Evolutionary conservation across 331 rosid species (phyloP), one percentile per base, ranked within the genome.

Genomic region (Spiraea crenata): DNA sequence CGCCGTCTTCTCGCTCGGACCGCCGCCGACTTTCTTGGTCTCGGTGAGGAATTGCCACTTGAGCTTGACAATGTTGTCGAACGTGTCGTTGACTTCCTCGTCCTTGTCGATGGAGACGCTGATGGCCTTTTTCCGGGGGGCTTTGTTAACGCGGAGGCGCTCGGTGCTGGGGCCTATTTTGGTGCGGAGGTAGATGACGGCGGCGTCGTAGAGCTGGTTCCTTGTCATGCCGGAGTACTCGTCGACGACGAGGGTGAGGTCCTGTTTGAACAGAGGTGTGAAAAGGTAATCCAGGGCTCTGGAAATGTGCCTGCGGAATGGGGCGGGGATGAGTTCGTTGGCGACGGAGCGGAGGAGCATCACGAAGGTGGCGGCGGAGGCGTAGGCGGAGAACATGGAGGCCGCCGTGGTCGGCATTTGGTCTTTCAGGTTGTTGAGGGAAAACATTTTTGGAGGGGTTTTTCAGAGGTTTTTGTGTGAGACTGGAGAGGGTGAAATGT

Each of bases 321-420:
- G 72, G 7, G 5, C 9, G 2, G 87, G 84, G 10, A 83, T 41
- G 72, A 83, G 44, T 6, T 76, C 75, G 52, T 73, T 70, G 7
- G 75, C 59, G 49, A 79, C 65, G 20, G 84, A 76, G 3, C 84
- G 80, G 31, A 83, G 15, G 50, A 83, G 19, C 86, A 79, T 82
- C 65, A 67, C 41, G 19, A 81, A 69, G 14, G 79, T 76, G 1
- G 84, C 63, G 12, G 76, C 37, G 1, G 77, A 79, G 1, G 87
- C 80, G 44, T 79, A 76, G 25, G 77, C 80, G 3, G 82, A 76
- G 79, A 76, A 83, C 59, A 76, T 16, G 3, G 81, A 15, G 9
- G 82, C 54, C 2, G 71, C 77, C 11, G 79, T 19, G 4, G 77
- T 16, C 2, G 82, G 77, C 63, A 74, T 39, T 13, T 56, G 60